Evolutionary conservation across 1,139 yeast species (phyloP).

Genomic region (Scheffersomyces parashehatae): DNA sequence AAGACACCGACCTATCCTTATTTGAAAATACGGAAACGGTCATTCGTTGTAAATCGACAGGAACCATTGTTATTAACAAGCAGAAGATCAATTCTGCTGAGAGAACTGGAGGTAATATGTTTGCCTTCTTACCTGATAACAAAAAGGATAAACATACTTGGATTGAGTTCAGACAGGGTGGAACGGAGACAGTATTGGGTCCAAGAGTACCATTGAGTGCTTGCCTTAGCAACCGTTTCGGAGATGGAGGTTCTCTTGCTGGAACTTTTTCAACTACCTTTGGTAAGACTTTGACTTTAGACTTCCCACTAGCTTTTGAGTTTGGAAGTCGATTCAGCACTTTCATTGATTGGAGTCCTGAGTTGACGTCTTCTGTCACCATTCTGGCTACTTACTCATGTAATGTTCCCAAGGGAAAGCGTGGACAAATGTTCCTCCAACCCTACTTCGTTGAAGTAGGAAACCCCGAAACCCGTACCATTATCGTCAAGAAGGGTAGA

Average conservation of each 20-base stretch:
- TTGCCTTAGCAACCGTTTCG: constrained; percentile 18
- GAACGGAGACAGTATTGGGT: constrained; percentile 9
- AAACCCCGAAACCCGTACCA: constrained; percentile 12
- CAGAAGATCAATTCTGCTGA: constrained; percentile 17
- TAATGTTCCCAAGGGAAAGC: constrained; percentile 15
- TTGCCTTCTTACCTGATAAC: constrained; percentile 5
- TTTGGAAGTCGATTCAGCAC: constrained; percentile 1
- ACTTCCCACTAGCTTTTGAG: constrained; percentile 12
- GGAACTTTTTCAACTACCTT: constrained; percentile 15
- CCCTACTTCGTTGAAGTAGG: constrained; percentile 14
- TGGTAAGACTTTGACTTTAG: constrained; percentile 16
- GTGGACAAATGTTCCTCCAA: constrained; percentile 23
- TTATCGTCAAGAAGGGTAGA: constrained; percentile 6
- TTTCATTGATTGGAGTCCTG: constrained; percentile 5
- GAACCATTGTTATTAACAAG: constrained; percentile 15
- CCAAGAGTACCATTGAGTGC: constrained; percentile 17
- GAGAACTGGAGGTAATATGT: constrained; percentile 13
- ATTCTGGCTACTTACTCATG: constrained; percentile 18
- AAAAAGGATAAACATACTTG: constrained; percentile 11
- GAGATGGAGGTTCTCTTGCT: constrained; percentile 21
- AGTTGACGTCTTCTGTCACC: constrained; percentile 8
- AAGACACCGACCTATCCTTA: constrained; percentile 1
- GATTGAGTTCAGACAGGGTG: constrained; percentile 14
- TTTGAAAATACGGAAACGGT: constrained; percentile 12
- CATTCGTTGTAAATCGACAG: constrained; percentile 12